phyloP scores from a whole-genome alignment of 1,139 yeast genomes.

The Suhomyces ambrosiae region DNA sequence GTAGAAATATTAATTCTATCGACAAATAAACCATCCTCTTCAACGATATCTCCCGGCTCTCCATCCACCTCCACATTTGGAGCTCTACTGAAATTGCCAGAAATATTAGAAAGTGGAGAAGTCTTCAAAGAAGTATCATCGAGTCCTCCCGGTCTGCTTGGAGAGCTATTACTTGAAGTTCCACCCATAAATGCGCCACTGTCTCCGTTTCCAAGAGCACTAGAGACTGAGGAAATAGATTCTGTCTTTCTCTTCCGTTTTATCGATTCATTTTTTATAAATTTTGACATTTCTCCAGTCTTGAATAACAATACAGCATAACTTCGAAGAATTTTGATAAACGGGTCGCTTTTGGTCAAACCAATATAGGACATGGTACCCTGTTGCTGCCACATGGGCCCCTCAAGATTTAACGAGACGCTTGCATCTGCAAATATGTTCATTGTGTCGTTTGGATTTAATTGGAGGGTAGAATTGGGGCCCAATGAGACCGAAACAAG shows the following conservation, averaged over 20 bases:
- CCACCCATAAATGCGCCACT: neutral
- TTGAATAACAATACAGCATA: slow-evolving; percentile 38
- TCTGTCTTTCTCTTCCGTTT: slow-evolving; percentile 15
- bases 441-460: slow-evolving; percentile 40
- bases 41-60: slow-evolving; percentile 19
- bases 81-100: neutral
- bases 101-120: slow-evolving; percentile 1
- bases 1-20: slow-evolving; percentile 17
- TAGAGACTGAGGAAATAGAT: neutral
- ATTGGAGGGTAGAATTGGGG: slow-evolving; percentile 38
- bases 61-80: slow-evolving; percentile 13
- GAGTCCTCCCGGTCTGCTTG: too few species aligned
- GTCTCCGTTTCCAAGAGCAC: neutral
- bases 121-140: neutral
- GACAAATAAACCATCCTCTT: slow-evolving; percentile 24
- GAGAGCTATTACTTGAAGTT: neutral
- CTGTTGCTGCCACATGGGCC: slow-evolving; percentile 43
- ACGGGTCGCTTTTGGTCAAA: slow-evolving; percentile 46
- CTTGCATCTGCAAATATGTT: slow-evolving; percentile 41
- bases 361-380: slow-evolving; percentile 49
- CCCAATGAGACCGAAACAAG: slow-evolving; percentile 39
- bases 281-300: slow-evolving; percentile 41
- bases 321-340: slow-evolving; percentile 40
- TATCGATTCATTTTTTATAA: slow-evolving; percentile 26
- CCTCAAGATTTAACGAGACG: slow-evolving; percentile 40